Base-by-base conservation (phyloP, 257 asterid species). In the Salvia hispanica region DNA sequence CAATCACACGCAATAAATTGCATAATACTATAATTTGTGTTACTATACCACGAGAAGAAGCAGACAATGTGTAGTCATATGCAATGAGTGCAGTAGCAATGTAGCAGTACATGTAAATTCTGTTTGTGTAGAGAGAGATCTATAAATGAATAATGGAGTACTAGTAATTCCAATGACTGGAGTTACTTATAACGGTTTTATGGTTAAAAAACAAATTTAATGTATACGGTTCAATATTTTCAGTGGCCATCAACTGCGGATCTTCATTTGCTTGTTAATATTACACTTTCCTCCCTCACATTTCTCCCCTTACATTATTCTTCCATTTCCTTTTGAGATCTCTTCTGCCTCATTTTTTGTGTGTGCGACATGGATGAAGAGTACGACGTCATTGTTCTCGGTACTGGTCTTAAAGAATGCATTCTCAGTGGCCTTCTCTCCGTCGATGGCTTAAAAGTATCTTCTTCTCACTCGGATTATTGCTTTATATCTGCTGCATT, bases 391-490 rank as follows among this genome's bases (percentile, higher is more conserved):
- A 86, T 91, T 66, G 97, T 91, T 73, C 95, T 91, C 2, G 97
- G 97, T 50, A 91, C 97, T 15, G 97, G 97, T n/a, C 96, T 91
- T 56, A 91, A 91, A 68, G 97, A 91, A 77, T 91, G 97, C 81
- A 91, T 91, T 70, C 92, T 91, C 73, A 91, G 96, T 21, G 97
- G 97, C 62, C 92, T 91, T 65, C 91, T 91, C 75, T 91, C 97
- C 25, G 95, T 91, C 14, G 93, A 91, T 66, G 97, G 97, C 70
- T 86, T 88, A 67, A 91, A 88, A 78, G 97, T 91, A 76, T 6
- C 61, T 16, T 1, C 6, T 9, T 21, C 12, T 18, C 15, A 16
- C 37, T 53, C 59, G 31, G 31, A 25, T 25, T 25, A 25, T 25
- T 25, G 31, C 31, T 25, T 25, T 25, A 25, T 25, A 25, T 25